Conservation (phyloP, 139 green algal species). For the Closterium sp. region DNA sequence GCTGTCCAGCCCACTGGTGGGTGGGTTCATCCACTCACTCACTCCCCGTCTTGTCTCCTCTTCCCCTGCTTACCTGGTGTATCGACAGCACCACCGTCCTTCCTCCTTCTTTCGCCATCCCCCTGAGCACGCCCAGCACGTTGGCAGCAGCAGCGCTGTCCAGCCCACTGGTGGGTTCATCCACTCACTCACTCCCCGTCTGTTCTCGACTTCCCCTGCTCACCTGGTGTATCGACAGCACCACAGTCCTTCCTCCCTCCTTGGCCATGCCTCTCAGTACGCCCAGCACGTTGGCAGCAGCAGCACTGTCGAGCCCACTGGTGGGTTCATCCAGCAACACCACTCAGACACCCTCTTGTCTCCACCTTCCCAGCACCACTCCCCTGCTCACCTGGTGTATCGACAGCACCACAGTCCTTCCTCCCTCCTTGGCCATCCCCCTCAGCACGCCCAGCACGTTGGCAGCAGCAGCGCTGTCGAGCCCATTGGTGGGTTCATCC, state of each 20-base stretch:
- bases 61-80: background rate
- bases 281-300: conserved; percentile 63
- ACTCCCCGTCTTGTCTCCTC: background rate
- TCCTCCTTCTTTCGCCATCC: conserved; percentile 9
- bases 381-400: background rate
- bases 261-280: conserved; percentile 28
- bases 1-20: conserved; percentile 68
- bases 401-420: conserved; percentile 24
- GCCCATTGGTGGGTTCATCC: conserved; percentile 72
- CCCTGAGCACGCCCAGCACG: conserved; percentile 57
- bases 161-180: conserved; percentile 76
- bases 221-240: conserved; percentile 13
- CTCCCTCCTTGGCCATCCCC: conserved; percentile 8
- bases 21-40: conserved; percentile 77
- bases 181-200: too few relatives aligned
- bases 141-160: conserved; percentile 68
- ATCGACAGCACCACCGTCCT: conserved; percentile 27
- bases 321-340: conserved; percentile 88
- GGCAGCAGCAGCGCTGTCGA: conserved; percentile 68
- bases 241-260: conserved; percentile 10
- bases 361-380: conserved; percentile 36
- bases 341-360: conserved; percentile 45
- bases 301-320: conserved; percentile 66
- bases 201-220: too few relatives aligned
- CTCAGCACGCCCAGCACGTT: conserved; percentile 60